Base-by-base conservation (phyloP, 108 stramenopile genomes). In the Skeletonema costatum region DNA sequence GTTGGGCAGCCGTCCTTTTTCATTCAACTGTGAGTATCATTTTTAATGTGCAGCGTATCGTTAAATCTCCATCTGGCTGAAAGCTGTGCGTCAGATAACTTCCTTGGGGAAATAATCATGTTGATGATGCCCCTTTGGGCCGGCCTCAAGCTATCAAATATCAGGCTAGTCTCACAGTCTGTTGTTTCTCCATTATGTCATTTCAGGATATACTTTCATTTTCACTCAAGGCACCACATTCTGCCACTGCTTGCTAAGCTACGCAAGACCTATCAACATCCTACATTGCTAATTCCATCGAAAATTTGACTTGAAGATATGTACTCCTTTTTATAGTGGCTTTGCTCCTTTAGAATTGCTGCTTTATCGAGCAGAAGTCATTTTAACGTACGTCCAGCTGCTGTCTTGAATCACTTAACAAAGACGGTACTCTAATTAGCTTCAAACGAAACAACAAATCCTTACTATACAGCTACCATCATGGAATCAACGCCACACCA, bases 401-500 rank as follows among this genome's bases (percentile, higher is more conserved):
- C 50, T 19, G 50, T 19, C 50, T 50, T 51, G 19, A 51, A 51
- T 19, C 50, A 51, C 1, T 51, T 51, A 51, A 51, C 19, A 51
- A 51, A 19, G 19, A n/a, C 50, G 4, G 50, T 7, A 51, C 50
- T 16, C 50, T 19, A 19, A 2, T 51, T 19, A 51, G 50, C 50
- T 51, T 48, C 50, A 51, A 19, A 19, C 50, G 5, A 51, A 19
- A 19, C 50, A 4, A 38, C 19, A 38, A 13, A 63, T 19, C 14
- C 16, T 5, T 8, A 19, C 12, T 51, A 51, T 12, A 70, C 11
- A 41, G 39, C 39, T 51, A 51, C 21, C 31, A 81, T 6, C 42
- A 95, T 93, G 94, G 92, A 93, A 69, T 74, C 84, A n/a, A 87
- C 89, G 32, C 87, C 86, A 5, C 79, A 82, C 76, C 83, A 89